A percentile compares a stretch with the other conserved stretches of the same genome.
Conservation (phyloP, 1,139 yeast species). For the Saccharomyces hybrid region DNA sequence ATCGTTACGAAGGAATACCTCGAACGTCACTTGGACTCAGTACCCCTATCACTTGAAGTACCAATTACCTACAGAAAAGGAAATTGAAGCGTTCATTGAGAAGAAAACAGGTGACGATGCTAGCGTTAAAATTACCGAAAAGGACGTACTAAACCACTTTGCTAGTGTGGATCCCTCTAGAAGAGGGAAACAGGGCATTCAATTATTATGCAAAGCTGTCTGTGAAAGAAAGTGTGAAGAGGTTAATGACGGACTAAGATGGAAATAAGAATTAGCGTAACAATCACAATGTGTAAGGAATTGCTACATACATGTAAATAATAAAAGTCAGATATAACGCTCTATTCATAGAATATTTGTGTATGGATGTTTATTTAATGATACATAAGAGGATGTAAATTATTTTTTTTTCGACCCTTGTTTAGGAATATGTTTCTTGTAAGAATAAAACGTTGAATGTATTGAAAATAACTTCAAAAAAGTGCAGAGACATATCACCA, state of each 20-base stretch:
- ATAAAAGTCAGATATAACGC: not conserved
- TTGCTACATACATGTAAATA: not conserved
- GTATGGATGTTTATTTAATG: not conserved
- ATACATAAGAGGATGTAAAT: not conserved
- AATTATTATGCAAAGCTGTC: slow-evolving; percentile 26
- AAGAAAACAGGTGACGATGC: slow-evolving; percentile 52
- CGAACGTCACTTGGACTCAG: slow-evolving; percentile 25
- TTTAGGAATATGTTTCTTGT: not conserved
- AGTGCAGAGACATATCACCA: not conserved
- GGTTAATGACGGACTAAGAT: not conserved
- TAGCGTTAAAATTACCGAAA: slow-evolving; percentile 57
- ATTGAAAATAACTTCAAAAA: not conserved
- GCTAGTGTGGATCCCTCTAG: slow-evolving; percentile 34
- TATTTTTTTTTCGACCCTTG: not conserved
- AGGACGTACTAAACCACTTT: slow-evolving; percentile 60
- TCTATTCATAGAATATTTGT: not conserved
- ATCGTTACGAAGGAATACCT: slow-evolving; percentile 18
- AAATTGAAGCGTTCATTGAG: slow-evolving; percentile 33
- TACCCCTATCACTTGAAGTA: slow-evolving; percentile 55
- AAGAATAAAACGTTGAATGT: not conserved
- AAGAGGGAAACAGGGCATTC: slow-evolving; percentile 56
- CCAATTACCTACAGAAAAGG: slow-evolving; percentile 70
- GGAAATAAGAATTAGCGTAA: not conserved
- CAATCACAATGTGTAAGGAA: not conserved
- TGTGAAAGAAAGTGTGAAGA: slow-evolving; percentile 21